Base-by-base conservation (phyloP, 371 early-diverging fungal species). In the Rhizopus delemar region DNA sequence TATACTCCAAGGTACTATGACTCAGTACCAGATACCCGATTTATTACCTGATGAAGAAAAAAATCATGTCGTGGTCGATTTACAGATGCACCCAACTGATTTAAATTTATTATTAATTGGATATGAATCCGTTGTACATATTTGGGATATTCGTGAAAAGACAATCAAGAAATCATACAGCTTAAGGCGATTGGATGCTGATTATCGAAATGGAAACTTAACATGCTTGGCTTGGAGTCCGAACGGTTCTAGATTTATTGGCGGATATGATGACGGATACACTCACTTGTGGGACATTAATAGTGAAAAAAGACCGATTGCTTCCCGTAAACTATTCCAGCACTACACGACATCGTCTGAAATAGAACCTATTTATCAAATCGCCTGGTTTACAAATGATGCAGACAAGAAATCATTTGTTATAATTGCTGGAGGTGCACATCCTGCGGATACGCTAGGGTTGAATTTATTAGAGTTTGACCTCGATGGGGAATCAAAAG, bases 211-310 rank as follows among this genome's bases (percentile, higher is more conserved):
- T 4, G 70, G 70, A 58, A 74, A 36, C 53, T 59, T 76, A 13
- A 75, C 79, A 0, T 68, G 76, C 8, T 60, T 83, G 6, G 56
- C 76, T 6, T 85, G 84, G 84, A 73, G 59, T 16, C 86, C 84
- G 0, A 71, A 74, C 35, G 86, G 84, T 7, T 56, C 64, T n/a
- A 63, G 75, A 8, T 81, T 83, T 60, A 73, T 80, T 46, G 73
- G 69, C 5, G 86, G 86, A 11, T 80, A 85, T 38, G 84, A 85
- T 43, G 83, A 83, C 53, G 86, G 86, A 2, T 71, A 63, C 34
- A 61, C 77, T 45, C 79, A 74, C 31, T 62, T 85, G 31, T 85
- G 84, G 83, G 83, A 82, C 50, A 53, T 67, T 0, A 63, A 64
- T 8, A 60, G 70, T 22, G 82, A 81, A 5, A 58, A 60, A 16